Percentiles rank a stretch among this genome's conserved stretches.
Conservation (phyloP, 176 grass and related monocot genomes). For the Pharus latifolius region DNA sequence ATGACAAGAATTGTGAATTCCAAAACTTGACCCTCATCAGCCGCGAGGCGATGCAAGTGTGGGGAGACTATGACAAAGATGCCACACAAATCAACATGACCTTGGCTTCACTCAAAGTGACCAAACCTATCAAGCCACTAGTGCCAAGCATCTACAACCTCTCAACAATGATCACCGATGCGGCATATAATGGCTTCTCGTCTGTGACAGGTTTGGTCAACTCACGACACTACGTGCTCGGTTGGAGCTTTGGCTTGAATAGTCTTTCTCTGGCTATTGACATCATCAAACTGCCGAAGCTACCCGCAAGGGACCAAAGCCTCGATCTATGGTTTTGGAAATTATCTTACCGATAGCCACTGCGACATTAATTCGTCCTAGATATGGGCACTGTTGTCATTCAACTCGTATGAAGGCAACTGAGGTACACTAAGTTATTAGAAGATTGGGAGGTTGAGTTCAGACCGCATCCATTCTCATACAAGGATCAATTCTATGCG, state of each 20-base stretch:
- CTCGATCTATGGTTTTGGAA: neutral
- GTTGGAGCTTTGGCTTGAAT: no score
- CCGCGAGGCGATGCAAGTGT: no score
- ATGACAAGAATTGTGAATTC: no score
- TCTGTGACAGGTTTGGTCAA: no score
- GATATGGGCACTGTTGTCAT: neutral
- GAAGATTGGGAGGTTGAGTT: neutral
- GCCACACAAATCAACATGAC: no score
- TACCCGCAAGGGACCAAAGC: neutral
- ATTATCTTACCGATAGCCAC: neutral
- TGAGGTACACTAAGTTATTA: neutral
- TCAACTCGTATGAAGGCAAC: neutral
- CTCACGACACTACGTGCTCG: no score
- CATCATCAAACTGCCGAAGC: conserved; percentile 17
- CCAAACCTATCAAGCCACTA: neutral
- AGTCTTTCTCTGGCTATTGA: conserved; percentile 3
- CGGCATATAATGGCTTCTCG: neutral
- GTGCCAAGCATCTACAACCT: neutral
- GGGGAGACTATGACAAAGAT: no score
- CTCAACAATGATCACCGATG: neutral
- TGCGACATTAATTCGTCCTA: neutral
- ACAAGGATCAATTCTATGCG: no score
- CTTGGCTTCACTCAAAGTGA: no score
- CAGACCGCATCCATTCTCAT: no score
- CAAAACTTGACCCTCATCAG: no score